Evolutionary conservation across 1,139 yeast genomes (phyloP).

Genomic region (Geotrichum europaeum): DNA sequence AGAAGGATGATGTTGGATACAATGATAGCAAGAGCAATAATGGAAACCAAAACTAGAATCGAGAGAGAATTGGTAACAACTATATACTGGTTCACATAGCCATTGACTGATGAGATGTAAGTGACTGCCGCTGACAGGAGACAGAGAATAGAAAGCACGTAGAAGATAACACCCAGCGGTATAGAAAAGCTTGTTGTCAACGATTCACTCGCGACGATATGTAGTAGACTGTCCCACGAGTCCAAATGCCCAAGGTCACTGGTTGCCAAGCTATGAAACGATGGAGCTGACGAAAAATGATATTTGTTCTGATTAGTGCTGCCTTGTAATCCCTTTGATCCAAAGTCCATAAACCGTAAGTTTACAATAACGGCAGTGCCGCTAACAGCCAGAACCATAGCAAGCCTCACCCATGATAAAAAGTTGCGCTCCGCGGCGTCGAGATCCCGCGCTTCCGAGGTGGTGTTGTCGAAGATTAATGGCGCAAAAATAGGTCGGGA

Average conservation of each 20-base stretch:
- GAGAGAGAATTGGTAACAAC: conserved; percentile 22
- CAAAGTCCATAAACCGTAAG: conserved; percentile 7
- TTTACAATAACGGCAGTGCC: conserved; percentile 28
- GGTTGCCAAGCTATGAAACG: neutral
- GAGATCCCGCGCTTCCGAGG: conserved; percentile 36
- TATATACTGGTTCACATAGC: conserved; percentile 25
- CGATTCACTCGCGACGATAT: neutral
- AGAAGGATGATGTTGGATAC: conserved; percentile 9
- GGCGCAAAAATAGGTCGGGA: conserved; percentile 21
- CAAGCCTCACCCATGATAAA: conserved; percentile 27
- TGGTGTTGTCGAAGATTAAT: conserved; percentile 27
- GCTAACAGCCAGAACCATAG: conserved; percentile 29
- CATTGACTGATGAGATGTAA: conserved; percentile 24
- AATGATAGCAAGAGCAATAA: conserved; percentile 21
- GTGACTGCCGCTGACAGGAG: conserved; percentile 22
- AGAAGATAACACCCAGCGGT: conserved; percentile 25
- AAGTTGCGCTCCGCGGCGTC: conserved; percentile 35
- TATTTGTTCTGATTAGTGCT: neutral
- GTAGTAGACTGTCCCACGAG: neutral
- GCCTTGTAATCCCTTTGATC: neutral
- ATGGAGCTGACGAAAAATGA: neutral
- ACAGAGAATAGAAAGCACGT: conserved; percentile 22
- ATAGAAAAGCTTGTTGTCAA: conserved; percentile 6
- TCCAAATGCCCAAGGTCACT: neutral
- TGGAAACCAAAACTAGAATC: conserved; percentile 19